Percentiles rank a stretch among this genome's conserved stretches.
Evolutionary conservation across 176 grass and related monocot species (phyloP).

Genomic region (Musa beccarii): DNA sequence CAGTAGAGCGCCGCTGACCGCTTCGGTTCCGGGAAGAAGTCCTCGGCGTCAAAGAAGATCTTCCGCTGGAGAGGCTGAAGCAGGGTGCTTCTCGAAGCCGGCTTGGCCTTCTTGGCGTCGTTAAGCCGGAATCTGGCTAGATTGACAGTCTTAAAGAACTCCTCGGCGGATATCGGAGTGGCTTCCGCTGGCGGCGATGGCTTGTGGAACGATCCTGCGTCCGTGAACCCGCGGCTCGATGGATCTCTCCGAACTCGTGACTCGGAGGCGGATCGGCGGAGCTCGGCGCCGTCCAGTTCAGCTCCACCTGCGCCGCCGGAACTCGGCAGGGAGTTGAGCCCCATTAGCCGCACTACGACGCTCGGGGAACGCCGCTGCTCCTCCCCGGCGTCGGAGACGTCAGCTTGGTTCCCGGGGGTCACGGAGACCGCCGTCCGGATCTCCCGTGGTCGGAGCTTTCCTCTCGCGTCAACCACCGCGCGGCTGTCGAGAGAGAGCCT

Average conservation of each 20-base stretch:
- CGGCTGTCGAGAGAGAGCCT: slow-evolving; percentile 87
- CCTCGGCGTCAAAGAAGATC: slow-evolving; percentile 56
- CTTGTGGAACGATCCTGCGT: slow-evolving; percentile 35
- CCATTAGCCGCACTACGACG: slow-evolving; percentile 85
- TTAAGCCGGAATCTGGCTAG: slow-evolving; percentile 11
- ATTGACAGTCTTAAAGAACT: background rate
- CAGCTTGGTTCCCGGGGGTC: slow-evolving; percentile 3
- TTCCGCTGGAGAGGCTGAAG: slow-evolving; percentile 34
- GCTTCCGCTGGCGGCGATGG: background rate
- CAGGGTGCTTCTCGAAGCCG: background rate
- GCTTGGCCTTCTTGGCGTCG: background rate
- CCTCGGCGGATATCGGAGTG: background rate
- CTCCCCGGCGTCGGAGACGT: slow-evolving; percentile 21
- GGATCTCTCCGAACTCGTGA: slow-evolving; percentile 46
- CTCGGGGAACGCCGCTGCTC: slow-evolving; percentile 65
- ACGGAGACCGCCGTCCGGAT: slow-evolving; percentile 35
- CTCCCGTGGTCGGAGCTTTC: slow-evolving; percentile 61
- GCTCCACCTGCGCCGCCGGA: background rate
- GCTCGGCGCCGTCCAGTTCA: slow-evolving; percentile 20
- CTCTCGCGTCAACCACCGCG: slow-evolving; percentile 47
- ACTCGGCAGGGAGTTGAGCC: slow-evolving; percentile 59
- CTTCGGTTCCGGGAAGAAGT: slow-evolving; percentile 75
- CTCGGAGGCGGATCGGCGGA: slow-evolving; percentile 80
- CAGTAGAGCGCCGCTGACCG: slow-evolving; percentile 49
- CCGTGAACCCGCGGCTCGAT: slow-evolving; percentile 50